Conservation (phyloP, 2,329 filamentous ascomycete genomes). For the Botrytis galanthina region DNA sequence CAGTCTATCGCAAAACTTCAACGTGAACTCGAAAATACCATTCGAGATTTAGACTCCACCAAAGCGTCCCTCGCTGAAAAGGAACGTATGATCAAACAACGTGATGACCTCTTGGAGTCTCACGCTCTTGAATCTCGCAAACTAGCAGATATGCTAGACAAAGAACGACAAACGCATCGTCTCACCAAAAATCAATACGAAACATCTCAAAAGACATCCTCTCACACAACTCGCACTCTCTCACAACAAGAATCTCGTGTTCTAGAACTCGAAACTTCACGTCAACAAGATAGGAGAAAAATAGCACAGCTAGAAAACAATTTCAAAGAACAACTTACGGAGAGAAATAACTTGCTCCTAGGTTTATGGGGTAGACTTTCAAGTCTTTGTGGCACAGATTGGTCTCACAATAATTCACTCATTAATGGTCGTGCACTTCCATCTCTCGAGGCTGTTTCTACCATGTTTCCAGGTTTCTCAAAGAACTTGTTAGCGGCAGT, state of each 20-base stretch:
- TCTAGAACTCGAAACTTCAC: conserved; percentile 77
- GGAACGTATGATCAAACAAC: conserved; percentile 83
- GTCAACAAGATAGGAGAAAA: conserved; percentile 74
- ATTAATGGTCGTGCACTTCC: conserved; percentile 83
- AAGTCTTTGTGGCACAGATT: conserved; percentile 82
- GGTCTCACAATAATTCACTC: conserved; percentile 84
- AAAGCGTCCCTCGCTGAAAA: conserved; percentile 83
- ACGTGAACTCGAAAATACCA: conserved; percentile 79
- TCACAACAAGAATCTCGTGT: conserved; percentile 82
- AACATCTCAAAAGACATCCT: conserved; percentile 80
- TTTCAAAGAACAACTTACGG: conserved; percentile 81
- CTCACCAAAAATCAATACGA: conserved; percentile 88
- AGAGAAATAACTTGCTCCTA: conserved; percentile 85
- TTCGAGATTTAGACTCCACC: conserved; percentile 76
- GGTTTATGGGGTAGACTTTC: conserved; percentile 89
- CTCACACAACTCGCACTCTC: conserved; percentile 82
- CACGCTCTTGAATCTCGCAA: conserved; percentile 84
- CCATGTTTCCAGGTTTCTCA: conserved; percentile 82
- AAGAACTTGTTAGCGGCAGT: conserved; percentile 85
- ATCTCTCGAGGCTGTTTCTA: conserved; percentile 80
- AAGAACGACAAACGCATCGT: conserved; percentile 80
- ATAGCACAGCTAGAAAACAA: conserved; percentile 70
- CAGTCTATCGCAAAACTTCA: conserved; percentile 84
- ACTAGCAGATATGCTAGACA: conserved; percentile 83
- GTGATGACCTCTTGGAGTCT: conserved; percentile 83